Evolutionary conservation across 768 basidiomycete species (phyloP).

Genomic region (Boletales sp.): DNA sequence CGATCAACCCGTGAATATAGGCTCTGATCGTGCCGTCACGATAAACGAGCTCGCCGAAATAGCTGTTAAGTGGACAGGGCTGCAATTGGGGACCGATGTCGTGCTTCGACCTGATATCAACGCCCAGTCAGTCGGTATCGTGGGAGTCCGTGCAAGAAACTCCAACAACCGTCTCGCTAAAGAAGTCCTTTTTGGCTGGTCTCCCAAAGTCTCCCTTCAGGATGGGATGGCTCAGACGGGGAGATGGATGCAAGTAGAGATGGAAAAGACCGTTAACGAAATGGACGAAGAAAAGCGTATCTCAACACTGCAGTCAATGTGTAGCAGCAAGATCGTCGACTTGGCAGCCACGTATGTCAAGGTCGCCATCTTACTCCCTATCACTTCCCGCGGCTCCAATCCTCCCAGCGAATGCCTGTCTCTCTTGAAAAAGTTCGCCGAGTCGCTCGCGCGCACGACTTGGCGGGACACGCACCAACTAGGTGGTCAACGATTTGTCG

Average conservation of each 20-base stretch:
- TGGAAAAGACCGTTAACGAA: slow-evolving; percentile 20
- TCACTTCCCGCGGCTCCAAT: slow-evolving; percentile 47
- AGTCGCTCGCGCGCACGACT: slow-evolving; percentile 45
- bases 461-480: slow-evolving; percentile 36
- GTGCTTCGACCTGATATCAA: slow-evolving; percentile 23
- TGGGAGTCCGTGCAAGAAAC: slow-evolving; percentile 50
- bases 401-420: slow-evolving; percentile 37
- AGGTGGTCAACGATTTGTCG: slow-evolving; percentile 30
- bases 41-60: slow-evolving; percentile 41
- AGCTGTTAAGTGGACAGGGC: slow-evolving; percentile 33
- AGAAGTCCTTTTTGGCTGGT: slow-evolving; percentile 37
- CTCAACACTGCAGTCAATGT: slow-evolving; percentile 21
- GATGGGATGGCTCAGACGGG: slow-evolving; percentile 47
- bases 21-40: slow-evolving; percentile 42
- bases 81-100: slow-evolving; percentile 25
- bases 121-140: slow-evolving; percentile 42
- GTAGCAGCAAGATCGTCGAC: slow-evolving; percentile 37
- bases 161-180: slow-evolving; percentile 44
- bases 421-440: slow-evolving; percentile 40
- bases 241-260: slow-evolving; percentile 44
- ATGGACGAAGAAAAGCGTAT: slow-evolving; percentile 8
- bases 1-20: slow-evolving; percentile 44
- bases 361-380: slow-evolving; percentile 55
- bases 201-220: slow-evolving; percentile 37
- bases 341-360: slow-evolving; percentile 32